Evolutionary conservation across 2,329 filamentous ascomycete species (phyloP).

Genomic region (Grosmannia serpens): DNA sequence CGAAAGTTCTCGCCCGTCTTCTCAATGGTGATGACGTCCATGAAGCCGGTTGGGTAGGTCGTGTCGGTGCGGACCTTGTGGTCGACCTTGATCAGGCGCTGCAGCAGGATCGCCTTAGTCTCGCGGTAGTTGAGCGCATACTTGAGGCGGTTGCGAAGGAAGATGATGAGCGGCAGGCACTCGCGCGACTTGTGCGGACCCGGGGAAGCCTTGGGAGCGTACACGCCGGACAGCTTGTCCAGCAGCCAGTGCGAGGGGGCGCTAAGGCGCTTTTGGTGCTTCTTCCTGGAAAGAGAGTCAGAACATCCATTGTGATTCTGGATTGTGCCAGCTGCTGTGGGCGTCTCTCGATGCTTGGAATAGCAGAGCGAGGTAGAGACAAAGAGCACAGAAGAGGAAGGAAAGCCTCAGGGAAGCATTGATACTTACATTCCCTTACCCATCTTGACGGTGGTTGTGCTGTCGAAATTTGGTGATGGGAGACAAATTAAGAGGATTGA

Average conservation of each 20-base stretch:
- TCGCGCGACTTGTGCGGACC: constrained; percentile 99
- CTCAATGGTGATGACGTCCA: constrained; percentile 98
- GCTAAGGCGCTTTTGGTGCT: constrained; percentile 99
- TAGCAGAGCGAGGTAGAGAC: neutral
- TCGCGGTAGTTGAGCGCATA: constrained; percentile 99
- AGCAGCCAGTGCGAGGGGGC: constrained; percentile 99
- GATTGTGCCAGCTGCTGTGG: neutral
- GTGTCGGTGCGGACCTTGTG: constrained; percentile 98
- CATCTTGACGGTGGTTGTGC: constrained; percentile 29
- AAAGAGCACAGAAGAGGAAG: neutral
- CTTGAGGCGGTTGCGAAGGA: constrained; percentile 95
- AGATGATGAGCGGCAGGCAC: constrained; percentile 97
- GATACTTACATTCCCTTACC: constrained; percentile 41
- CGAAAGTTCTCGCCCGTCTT: constrained; percentile 99
- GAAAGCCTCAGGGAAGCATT: neutral
- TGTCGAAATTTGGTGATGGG: constrained; percentile 22
- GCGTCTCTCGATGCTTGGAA: neutral
- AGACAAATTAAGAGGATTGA: constrained; percentile 3
- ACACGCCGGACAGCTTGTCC: constrained; percentile 96
- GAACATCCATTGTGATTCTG: neutral
- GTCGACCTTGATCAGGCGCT: constrained; percentile 99
- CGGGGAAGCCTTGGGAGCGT: constrained; percentile 57
- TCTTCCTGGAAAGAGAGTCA: constrained; percentile 53
- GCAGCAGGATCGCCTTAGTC: constrained; percentile 96
- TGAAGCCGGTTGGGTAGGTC: constrained; percentile 96